Conservation (phyloP, 2,329 filamentous ascomycete genomes). For the Hirsutella rhossiliensis region DNA sequence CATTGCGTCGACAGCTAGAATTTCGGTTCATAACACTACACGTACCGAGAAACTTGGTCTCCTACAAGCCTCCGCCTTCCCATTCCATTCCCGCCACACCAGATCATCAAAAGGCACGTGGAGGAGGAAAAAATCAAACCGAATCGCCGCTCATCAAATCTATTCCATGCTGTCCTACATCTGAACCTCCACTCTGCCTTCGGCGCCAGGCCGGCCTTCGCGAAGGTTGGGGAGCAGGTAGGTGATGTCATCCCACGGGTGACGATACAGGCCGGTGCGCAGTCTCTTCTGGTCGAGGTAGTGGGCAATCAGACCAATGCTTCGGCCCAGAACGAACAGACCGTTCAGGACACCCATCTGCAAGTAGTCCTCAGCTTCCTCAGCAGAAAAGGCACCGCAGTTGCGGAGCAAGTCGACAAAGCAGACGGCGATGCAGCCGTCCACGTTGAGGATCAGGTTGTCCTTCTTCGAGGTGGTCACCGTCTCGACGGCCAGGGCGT, state of each 20-base stretch:
- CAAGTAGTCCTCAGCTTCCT: conserved; percentile 98
- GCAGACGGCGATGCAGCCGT: conserved; percentile 96
- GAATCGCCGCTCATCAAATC: conserved; percentile 13
- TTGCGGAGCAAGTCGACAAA: conserved; percentile 97
- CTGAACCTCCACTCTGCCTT: conserved; percentile 84
- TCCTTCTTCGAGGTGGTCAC: conserved; percentile 99
- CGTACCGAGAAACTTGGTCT: not conserved
- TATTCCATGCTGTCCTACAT: conserved; percentile 35
- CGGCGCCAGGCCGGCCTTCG: conserved; percentile 58
- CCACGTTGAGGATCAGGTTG: conserved; percentile 98
- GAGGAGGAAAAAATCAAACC: conserved; percentile 15
- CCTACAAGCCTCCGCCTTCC: not conserved
- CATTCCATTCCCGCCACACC: not conserved
- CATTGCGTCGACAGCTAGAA: not conserved
- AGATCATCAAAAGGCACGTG: not conserved
- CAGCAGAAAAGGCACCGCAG: conserved; percentile 89
- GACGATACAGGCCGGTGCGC: conserved; percentile 94
- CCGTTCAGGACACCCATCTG: conserved; percentile 99
- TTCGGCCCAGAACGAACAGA: conserved; percentile 93
- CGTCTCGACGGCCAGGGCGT: conserved; percentile 92
- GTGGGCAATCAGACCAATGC: conserved; percentile 98
- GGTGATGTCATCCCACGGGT: conserved; percentile 98
- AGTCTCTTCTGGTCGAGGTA: conserved; percentile 99
- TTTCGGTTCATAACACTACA: not conserved
- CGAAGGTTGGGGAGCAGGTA: conserved; percentile 78